Evolutionary conservation across 2,329 filamentous ascomycete genomes (phyloP).

Genomic region (Alternaria conjuncta): DNA sequence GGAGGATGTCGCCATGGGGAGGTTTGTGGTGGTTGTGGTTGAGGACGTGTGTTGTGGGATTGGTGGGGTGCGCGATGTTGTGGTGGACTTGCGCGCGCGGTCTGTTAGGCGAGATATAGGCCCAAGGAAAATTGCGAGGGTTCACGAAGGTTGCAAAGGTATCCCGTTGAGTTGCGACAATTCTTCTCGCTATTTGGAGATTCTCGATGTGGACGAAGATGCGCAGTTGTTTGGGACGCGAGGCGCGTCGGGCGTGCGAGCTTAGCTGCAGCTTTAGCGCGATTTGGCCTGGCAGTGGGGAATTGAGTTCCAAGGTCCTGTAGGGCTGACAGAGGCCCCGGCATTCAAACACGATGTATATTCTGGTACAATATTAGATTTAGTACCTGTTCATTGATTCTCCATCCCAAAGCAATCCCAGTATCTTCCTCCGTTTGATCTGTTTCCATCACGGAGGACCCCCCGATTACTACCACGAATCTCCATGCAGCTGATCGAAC

Average conservation of each 20-base stretch:
- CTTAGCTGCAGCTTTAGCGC: conserved; percentile 24
- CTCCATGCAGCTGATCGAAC: neutral
- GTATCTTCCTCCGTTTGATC: neutral
- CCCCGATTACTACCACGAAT: neutral
- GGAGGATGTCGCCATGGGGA: conserved; percentile 59
- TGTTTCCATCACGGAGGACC: neutral
- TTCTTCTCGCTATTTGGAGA: conserved; percentile 12
- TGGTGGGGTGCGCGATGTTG: conserved; percentile 6
- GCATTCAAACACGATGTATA: neutral
- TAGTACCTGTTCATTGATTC: neutral
- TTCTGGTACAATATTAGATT: neutral
- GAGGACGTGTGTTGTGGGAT: neutral
- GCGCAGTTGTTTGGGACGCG: conserved; percentile 22
- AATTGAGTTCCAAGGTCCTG: conserved; percentile 2
- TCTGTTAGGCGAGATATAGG: neutral
- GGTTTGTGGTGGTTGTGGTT: neutral
- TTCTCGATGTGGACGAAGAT: conserved; percentile 7
- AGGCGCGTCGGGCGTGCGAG: conserved; percentile 24
- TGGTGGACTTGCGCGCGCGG: conserved; percentile 2
- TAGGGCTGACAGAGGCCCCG: conserved; percentile 6
- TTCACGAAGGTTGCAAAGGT: neutral
- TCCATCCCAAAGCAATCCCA: neutral
- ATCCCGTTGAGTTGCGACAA: conserved; percentile 8
- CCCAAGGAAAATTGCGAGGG: neutral
- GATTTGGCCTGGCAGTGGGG: conserved; percentile 13